These are phyloP conservation scores for Saussurea involucrata DNA, from an alignment of 129 eudicot species.

Conservation along the genomic window DNA sequence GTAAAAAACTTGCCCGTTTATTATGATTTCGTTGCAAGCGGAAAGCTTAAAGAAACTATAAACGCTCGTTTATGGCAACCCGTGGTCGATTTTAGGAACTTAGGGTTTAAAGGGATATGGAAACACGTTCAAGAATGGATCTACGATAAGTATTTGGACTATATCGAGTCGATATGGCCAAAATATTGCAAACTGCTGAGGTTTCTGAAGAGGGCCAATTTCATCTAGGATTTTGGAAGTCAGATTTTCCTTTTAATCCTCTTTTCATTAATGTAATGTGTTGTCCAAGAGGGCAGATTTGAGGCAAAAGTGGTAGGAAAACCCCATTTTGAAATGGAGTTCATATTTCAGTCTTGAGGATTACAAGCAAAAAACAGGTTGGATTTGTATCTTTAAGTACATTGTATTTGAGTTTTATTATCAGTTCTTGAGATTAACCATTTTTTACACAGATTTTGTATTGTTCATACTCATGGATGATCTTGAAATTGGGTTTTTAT, in stretches of 20 bases:
- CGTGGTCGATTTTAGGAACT: conserved; percentile 36
- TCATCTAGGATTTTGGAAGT: conserved; percentile 38
- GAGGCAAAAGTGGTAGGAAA: conserved; percentile 36
- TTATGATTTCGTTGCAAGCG: conserved; percentile 37
- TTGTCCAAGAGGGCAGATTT: conserved; percentile 31
- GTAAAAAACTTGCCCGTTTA: conserved; percentile 49
- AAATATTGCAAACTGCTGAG: conserved; percentile 68
- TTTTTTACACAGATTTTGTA: conserved; percentile 25
- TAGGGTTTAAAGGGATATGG: conserved; percentile 42
- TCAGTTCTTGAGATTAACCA: conserved; percentile 33
- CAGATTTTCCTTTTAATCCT: conserved; percentile 12
- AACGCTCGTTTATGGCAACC: conserved; percentile 44
- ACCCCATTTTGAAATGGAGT: conserved; percentile 31
- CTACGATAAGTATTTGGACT: conserved; percentile 62
- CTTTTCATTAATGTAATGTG: conserved; percentile 26
- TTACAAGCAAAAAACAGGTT: conserved; percentile 26
- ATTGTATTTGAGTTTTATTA: conserved; percentile 23
- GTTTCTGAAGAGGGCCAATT: conserved; percentile 70
- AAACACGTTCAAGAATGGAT: conserved; percentile 37
- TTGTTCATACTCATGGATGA: neutral
- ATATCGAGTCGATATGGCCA: conserved; percentile 81
- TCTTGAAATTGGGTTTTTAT: neutral
- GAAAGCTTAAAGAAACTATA: conserved; percentile 52
- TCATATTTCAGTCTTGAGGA: conserved; percentile 28
- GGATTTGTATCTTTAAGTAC: conserved; percentile 30